Base-by-base conservation (phyloP, 2,329 filamentous ascomycete genomes). In the Fusarium subglutinans region DNA sequence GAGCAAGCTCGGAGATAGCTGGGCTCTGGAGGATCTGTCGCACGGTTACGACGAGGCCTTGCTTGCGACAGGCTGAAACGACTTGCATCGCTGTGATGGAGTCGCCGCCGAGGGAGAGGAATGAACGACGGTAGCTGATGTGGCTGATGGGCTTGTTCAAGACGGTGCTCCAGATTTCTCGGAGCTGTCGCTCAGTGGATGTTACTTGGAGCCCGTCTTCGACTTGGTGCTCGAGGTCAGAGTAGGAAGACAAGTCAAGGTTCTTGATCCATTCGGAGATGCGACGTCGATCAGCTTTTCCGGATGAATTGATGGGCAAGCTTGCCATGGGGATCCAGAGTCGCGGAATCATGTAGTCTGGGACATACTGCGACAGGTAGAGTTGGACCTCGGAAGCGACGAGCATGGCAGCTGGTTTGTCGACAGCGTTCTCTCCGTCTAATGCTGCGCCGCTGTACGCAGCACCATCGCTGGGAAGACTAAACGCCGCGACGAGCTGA, bases 21-120 rank as follows among this genome's bases (percentile, higher is more conserved):
- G 57, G 57, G 5, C 57, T 51, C 5, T 57, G 55, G 5, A 57
- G n/a, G 13, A 48, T 57, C 13, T 57, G 55, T 0, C 55, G 55
- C 5, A 63, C 60, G 1, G 51, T 58, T 5, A 63, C 41, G 6
- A 38, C 6, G 6, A 63, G 22, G 2, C 60, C 60, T 11, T 45
- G 24, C 1, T 63, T 56, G n/a, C 60, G 41, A 40, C 40, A 56
- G 5, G 60, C 53, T 33, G 60, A 56, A 6, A 63, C 60, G 28
- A 58, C 40, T 17, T 63, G 53, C 60, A 63, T 63, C 10, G 60
- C 60, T 15, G 60, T 57, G 11, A 63, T 58, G 8, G 60, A 63
- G 35, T 63, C 60, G 13, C 60, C 60, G 3, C 60, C 60, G 12
- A 63, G 60, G 3, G 51, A 41, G 7, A 57, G 53, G 43, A 63